Evolutionary conservation across 169 alveolate species (phyloP).

Genomic region (Theileria sp.): DNA sequence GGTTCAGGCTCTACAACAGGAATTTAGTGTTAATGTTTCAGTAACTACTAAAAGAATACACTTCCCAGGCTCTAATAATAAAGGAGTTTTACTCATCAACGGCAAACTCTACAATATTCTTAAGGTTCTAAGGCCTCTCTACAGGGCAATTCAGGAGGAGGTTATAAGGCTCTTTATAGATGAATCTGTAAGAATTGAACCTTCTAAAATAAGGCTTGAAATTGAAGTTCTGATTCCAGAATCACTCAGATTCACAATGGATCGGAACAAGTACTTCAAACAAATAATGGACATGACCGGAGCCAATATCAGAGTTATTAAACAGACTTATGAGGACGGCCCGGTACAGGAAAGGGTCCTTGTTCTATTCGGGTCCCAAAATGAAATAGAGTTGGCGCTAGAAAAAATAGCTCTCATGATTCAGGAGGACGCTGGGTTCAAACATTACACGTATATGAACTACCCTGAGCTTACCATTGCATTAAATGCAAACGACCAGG

Average conservation of each 20-base stretch:
- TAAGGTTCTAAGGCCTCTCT: constrained; percentile 32
- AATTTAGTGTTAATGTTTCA: constrained; percentile 25
- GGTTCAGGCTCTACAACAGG: constrained; percentile 48
- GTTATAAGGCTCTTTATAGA: constrained; percentile 29
- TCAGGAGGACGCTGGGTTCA: constrained; percentile 30
- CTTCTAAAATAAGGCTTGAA: constrained; percentile 34
- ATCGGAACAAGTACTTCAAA: constrained; percentile 42
- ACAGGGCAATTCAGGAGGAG: constrained; percentile 49
- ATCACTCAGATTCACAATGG: constrained; percentile 36
- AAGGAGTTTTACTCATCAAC: constrained; percentile 34
- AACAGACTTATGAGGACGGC: constrained; percentile 44
- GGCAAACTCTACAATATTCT: constrained; percentile 34
- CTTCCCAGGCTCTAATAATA: constrained; percentile 46
- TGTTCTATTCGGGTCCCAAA: constrained; percentile 39
- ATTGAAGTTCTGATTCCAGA: constrained; percentile 40
- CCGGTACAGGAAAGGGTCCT: constrained; percentile 48
- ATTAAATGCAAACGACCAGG: constrained; percentile 14
- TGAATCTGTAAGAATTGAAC: constrained; percentile 23
- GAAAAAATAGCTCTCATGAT: constrained; percentile 43
- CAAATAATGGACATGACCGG: constrained; percentile 45
- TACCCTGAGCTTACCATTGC: constrained; percentile 49
- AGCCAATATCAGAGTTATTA: constrained; percentile 39
- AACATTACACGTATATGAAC: constrained; percentile 38
- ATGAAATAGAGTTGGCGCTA: constrained; percentile 29
- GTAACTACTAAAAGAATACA: constrained; percentile 45